These are phyloP conservation scores for Metarhizium guizhouense DNA, from an alignment of 2,329 filamentous ascomycete genomes.

Conservation along the genomic window DNA sequence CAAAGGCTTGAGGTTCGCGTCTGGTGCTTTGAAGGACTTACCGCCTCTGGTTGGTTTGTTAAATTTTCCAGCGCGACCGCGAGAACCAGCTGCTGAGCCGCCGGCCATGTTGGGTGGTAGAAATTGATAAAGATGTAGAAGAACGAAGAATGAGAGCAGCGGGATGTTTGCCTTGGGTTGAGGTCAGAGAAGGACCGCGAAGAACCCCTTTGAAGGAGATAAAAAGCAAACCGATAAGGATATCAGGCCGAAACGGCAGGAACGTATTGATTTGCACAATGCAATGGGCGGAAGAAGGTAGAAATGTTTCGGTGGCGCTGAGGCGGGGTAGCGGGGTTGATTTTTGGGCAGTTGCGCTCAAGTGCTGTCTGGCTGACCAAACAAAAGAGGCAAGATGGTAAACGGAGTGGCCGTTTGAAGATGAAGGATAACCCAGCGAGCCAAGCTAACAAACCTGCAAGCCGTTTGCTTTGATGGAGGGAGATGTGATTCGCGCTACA, in stretches of 20 bases:
- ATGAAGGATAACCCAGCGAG: neutral
- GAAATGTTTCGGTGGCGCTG: slow-evolving; percentile 4
- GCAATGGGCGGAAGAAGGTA: neutral
- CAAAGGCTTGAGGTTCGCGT: too few relatives aligned
- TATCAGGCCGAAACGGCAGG: neutral
- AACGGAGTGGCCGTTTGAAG: neutral
- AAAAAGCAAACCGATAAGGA: neutral
- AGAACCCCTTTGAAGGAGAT: neutral
- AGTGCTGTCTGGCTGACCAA: neutral
- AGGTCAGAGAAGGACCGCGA: neutral
- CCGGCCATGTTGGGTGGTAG: slow-evolving; percentile 33
- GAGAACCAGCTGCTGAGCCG: slow-evolving; percentile 36
- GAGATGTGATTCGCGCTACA: too few relatives aligned
- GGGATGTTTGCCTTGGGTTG: neutral
- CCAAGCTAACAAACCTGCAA: neutral
- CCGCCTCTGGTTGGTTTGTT: slow-evolving; percentile 89
- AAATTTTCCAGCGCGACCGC: slow-evolving; percentile 88
- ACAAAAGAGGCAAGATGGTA: neutral
- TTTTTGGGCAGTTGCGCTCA: neutral
- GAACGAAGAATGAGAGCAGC: neutral
- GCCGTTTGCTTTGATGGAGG: neutral
- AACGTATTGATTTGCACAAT: neutral
- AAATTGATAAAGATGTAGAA: neutral
- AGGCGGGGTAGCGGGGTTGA: slow-evolving; percentile 31
- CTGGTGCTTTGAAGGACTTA: slow-evolving; percentile 30